These are phyloP conservation scores for Lophiotrema nucula DNA, from an alignment of 495 filamentous ascomycete genomes.

Conservation along the genomic window DNA sequence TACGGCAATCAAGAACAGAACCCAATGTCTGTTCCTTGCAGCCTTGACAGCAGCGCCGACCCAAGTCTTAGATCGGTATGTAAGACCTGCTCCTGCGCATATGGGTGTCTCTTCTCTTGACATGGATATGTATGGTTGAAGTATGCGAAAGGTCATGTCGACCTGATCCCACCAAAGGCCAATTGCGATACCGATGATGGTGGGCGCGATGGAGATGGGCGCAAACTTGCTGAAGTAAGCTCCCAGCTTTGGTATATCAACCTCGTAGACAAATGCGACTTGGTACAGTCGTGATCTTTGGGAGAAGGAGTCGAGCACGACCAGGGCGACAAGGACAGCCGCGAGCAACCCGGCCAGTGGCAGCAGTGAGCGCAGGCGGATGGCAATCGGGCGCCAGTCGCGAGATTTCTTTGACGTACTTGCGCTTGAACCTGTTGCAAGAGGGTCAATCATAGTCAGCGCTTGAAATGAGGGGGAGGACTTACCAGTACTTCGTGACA, in stretches of 20 bases:
- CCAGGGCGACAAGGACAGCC: not conserved
- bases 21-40: slow-evolving; percentile 2
- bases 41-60: slow-evolving; percentile 2
- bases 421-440: too few relatives aligned
- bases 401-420: too few relatives aligned
- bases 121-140: slow-evolving; percentile 7
- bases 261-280: slow-evolving; percentile 1
- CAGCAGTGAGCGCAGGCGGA: not conserved
- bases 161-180: slow-evolving; percentile 8
- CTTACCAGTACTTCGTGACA: too few relatives aligned
- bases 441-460: too few relatives aligned
- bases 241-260: not conserved
- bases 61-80: not conserved
- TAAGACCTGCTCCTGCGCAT: not conserved
- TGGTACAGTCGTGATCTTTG: not conserved
- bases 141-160: slow-evolving; percentile 3
- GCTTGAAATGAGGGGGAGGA: too few relatives aligned
- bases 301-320: not conserved
- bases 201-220: slow-evolving; percentile 2
- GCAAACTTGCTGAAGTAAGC: not conserved
- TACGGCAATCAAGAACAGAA: not conserved
- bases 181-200: not conserved
- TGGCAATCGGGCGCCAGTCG: not conserved
- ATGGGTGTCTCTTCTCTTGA: not conserved
- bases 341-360: not conserved